A percentile compares a stretch with the other conserved stretches of the same genome.
These are phyloP conservation scores for Marasmius tenuissimus DNA, from an alignment of 1,284 basidiomycete species.

Conservation along the genomic window DNA sequence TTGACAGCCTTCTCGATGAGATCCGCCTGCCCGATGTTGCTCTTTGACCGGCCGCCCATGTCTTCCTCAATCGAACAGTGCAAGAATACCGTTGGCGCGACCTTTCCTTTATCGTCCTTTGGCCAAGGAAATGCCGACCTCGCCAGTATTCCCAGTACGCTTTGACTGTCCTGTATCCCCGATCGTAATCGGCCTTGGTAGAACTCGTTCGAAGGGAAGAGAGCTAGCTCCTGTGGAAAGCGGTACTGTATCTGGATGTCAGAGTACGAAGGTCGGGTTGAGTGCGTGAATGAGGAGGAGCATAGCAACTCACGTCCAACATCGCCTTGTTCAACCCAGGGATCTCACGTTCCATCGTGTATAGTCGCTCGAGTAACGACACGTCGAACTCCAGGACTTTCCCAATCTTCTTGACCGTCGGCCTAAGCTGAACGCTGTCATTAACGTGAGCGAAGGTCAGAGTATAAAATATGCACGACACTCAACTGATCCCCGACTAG, in stretches of 20 bases:
- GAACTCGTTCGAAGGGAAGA: slow-evolving; percentile 61
- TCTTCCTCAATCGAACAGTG: slow-evolving; percentile 59
- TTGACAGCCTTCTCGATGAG: slow-evolving; percentile 44
- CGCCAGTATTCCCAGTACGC: slow-evolving; percentile 40
- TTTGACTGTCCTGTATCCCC: slow-evolving; percentile 37
- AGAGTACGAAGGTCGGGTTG: neutral
- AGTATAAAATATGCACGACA: neutral
- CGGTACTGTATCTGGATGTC: slow-evolving; percentile 56
- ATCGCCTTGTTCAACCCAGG: slow-evolving; percentile 51
- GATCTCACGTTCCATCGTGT: slow-evolving; percentile 33
- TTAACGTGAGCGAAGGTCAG: neutral
- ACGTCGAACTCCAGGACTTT: slow-evolving; percentile 56
- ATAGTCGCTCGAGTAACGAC: slow-evolving; percentile 61
- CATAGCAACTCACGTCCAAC: slow-evolving; percentile 46
- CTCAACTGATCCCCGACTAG: slow-evolving; percentile 69
- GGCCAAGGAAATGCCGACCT: slow-evolving; percentile 60
- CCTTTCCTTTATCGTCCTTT: slow-evolving; percentile 17
- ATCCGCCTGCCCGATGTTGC: slow-evolving; percentile 56
- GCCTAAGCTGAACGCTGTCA: slow-evolving; percentile 62
- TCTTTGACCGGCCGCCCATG: slow-evolving; percentile 58
- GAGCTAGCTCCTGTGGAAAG: slow-evolving; percentile 54
- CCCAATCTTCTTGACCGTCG: slow-evolving; percentile 58
- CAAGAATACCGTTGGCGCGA: slow-evolving; percentile 56
- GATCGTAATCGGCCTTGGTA: slow-evolving; percentile 55
- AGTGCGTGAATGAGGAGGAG: neutral